These are phyloP conservation scores for Pyrus bretschneideri DNA, from an alignment of 306 rosid species.

Conservation along the genomic window DNA sequence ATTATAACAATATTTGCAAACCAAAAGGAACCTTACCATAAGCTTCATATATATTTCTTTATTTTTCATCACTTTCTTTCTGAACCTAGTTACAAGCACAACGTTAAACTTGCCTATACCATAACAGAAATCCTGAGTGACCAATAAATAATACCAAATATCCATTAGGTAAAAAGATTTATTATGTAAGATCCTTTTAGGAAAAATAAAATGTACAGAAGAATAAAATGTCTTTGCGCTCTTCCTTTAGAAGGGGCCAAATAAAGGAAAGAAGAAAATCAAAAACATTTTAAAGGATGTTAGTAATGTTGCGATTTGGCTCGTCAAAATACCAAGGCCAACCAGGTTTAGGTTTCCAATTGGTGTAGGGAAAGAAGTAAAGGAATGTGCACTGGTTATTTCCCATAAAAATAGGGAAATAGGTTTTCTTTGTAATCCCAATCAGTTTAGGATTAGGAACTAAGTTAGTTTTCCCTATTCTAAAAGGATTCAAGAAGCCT, in stretches of 20 bases:
- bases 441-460: background rate
- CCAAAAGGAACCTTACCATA: background rate
- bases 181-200: background rate
- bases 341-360: background rate
- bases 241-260: background rate
- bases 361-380: background rate
- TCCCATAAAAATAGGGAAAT: background rate
- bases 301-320: background rate
- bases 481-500: background rate
- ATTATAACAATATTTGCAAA: background rate
- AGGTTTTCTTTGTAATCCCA: background rate
- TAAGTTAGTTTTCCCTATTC: background rate
- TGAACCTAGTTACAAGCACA: background rate
- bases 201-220: background rate
- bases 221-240: background rate
- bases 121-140: background rate
- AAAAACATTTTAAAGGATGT: background rate
- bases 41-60: background rate
- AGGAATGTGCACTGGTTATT: background rate
- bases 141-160: background rate
- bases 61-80: background rate
- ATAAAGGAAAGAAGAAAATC: background rate
- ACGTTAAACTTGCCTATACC: background rate
- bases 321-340: background rate
- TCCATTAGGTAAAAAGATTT: background rate